These are phyloP conservation scores for Kurtzmaniella cleridarum DNA, from an alignment of 805 yeast species.

Conservation along the genomic window DNA sequence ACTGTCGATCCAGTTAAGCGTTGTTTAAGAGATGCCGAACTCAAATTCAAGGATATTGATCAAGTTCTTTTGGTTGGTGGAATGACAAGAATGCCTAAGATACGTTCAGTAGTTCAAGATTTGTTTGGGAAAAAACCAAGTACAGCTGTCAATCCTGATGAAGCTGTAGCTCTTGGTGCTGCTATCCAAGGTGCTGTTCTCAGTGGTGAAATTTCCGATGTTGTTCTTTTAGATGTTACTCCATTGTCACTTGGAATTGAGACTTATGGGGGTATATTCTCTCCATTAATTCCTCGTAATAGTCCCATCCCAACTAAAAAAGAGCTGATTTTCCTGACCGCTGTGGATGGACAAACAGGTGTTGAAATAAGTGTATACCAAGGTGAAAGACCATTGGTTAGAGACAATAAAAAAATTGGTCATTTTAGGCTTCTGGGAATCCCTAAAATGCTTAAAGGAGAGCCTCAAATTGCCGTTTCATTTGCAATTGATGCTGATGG, in stretches of 20 bases:
- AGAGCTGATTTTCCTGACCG: slow-evolving; percentile 72
- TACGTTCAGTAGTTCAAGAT: slow-evolving; percentile 55
- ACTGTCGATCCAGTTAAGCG: slow-evolving; percentile 70
- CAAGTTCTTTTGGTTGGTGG: slow-evolving; percentile 82
- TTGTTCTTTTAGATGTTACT: slow-evolving; percentile 72
- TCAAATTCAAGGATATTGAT: slow-evolving; percentile 60
- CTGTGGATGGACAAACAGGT: slow-evolving; percentile 81
- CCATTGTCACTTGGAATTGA: slow-evolving; percentile 81
- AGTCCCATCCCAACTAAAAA: slow-evolving; percentile 72
- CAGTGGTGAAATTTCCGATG: slow-evolving; percentile 78
- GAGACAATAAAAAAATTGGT: slow-evolving; percentile 73
- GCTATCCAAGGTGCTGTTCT: slow-evolving; percentile 86
- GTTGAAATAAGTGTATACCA: slow-evolving; percentile 75
- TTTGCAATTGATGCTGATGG: slow-evolving; percentile 84
- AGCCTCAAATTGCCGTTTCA: slow-evolving; percentile 71
- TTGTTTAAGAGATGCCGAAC: slow-evolving; percentile 70
- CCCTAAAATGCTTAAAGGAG: slow-evolving; percentile 74
- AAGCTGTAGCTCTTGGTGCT: slow-evolving; percentile 88
- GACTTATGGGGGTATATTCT: slow-evolving; percentile 79
- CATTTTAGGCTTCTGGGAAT: slow-evolving; percentile 67
- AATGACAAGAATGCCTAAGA: slow-evolving; percentile 86
- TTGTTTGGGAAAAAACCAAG: slow-evolving; percentile 63
- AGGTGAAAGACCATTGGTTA: slow-evolving; percentile 76
- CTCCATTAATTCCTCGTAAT: slow-evolving; percentile 73
- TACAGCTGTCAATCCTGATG: slow-evolving; percentile 80